Evolutionary conservation across 2,329 filamentous ascomycete genomes (phyloP).

Genomic region (Lasiodiplodia citricola): DNA sequence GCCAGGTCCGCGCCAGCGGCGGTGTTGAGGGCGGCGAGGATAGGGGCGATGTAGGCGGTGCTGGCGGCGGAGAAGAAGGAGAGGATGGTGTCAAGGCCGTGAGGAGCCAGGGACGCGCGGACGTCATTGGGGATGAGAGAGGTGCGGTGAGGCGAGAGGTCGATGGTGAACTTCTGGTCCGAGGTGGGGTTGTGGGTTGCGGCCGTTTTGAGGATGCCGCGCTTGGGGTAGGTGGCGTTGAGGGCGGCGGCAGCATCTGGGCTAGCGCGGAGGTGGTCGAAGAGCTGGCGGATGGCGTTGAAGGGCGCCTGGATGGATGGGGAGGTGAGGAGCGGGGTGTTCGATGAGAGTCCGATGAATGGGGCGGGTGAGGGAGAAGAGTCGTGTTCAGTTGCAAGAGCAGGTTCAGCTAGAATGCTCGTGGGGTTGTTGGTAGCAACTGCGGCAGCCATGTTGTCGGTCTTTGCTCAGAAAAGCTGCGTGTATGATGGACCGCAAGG

Average conservation of each 20-base stretch:
- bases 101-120: neutral
- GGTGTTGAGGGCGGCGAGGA: conserved; percentile 3
- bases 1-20: neutral
- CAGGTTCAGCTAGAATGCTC: neutral
- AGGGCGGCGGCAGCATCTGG: neutral
- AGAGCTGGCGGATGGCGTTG: conserved; percentile 8
- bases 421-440: neutral
- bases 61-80: conserved; percentile 11
- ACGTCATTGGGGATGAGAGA: neutral
- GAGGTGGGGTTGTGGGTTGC: conserved; percentile 1
- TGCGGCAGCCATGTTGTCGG: neutral
- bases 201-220: conserved; percentile 19
- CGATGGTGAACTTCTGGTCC: conserved; percentile 19
- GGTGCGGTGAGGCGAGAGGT: conserved; percentile 2
- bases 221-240: conserved; percentile 14
- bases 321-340: neutral
- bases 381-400: neutral
- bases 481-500: neutral
- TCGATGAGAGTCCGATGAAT: neutral
- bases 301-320: conserved; percentile 4
- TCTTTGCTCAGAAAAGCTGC: neutral
- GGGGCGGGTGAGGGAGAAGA: neutral
- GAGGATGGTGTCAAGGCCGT: neutral
- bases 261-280: conserved; percentile 6
- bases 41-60: neutral